Conservation (phyloP, 139 green algal species). For the Chlorella sorokiniana region DNA sequence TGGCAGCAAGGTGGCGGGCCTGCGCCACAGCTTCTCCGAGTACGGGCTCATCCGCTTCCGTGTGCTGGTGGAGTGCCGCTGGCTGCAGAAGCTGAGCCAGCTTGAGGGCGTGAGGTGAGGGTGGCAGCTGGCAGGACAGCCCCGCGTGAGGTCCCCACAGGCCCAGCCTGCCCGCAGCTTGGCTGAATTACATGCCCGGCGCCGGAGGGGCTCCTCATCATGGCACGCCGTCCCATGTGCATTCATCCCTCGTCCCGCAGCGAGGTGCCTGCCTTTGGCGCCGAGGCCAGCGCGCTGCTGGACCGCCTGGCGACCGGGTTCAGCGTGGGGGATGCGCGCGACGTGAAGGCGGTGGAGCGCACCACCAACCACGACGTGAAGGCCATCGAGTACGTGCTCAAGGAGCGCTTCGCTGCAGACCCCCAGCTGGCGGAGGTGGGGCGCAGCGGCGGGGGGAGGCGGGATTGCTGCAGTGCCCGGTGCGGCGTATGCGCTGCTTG, state of each 20-base stretch:
- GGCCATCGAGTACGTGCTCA: constrained; percentile 98
- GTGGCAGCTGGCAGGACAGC: not conserved
- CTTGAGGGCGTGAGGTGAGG: constrained; percentile 23
- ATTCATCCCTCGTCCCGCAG: constrained; percentile 11
- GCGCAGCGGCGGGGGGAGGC: not conserved
- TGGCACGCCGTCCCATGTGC: no score
- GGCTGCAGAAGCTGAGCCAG: constrained; percentile 92
- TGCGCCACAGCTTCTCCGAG: constrained; percentile 94
- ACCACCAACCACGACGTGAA: constrained; percentile 99
- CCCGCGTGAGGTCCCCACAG: not conserved
- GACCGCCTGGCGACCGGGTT: constrained; percentile 78
- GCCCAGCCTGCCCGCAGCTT: not conserved
- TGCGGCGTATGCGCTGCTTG: not conserved
- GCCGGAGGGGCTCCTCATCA: no score
- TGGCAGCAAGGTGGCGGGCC: constrained; percentile 62
- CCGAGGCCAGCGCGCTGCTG: constrained; percentile 76
- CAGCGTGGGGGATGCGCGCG: constrained; percentile 71
- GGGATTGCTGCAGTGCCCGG: not conserved
- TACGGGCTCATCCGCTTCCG: constrained; percentile 95
- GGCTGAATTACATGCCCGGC: not conserved
- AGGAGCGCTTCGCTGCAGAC: constrained; percentile 70
- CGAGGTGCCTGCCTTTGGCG: constrained; percentile 86
- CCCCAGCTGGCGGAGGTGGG: constrained; percentile 65
- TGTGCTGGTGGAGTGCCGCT: constrained; percentile 95
- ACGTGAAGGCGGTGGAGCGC: constrained; percentile 89